Evolutionary conservation across 352 stramenopile genomes (phyloP), one percentile per base, ranked within the genome.

Genomic region (Phytopythium litorale): DNA sequence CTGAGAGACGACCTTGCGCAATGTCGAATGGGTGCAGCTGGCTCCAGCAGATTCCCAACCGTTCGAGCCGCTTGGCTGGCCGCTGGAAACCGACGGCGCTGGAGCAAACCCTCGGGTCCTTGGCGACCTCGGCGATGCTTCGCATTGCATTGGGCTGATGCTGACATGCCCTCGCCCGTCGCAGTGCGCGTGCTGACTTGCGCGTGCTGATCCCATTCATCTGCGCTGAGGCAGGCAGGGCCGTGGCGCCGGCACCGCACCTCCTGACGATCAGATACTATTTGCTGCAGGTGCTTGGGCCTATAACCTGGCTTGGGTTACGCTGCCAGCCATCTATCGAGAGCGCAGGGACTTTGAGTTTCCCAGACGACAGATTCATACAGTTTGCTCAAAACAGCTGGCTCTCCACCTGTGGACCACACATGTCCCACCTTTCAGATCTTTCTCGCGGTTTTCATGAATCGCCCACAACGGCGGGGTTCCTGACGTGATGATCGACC

Each of bases 381-480:
- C 43, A 32, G 45, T 50, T 50, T 51, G 45, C 45, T 0, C 5
- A 11, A 51, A 51, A 54, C 48, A 32, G 4, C 48, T 30, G 21
- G 46, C 8, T 40, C 7, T 40, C 28, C 38, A 43, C 40, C 18
- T 54, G 23, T 35, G 48, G 19, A 40, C 49, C 49, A 55, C 49
- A 55, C 49, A 55, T 55, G 49, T 55, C 49, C 7, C 49, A 55
- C 49, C 25, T 15, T 9, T 11, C 23, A 13, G 49, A 55, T 55
- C 49, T 55, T 55, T 55, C 49, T 51, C 11, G 7, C 45, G 45
- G 45, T 32, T 51, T 51, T 51, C 45, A 51, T n/a, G n/a, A n/a
- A 12, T 40, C 21, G 45, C 43, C 43, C 45, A 51, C 21, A 32
- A 51, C 0, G 12, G 12, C n/a, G 8, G 21, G 21, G 15, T 11